phyloP scores from a whole-genome alignment of 2,329 filamentous ascomycete species.

The Clarireedia paspali region DNA sequence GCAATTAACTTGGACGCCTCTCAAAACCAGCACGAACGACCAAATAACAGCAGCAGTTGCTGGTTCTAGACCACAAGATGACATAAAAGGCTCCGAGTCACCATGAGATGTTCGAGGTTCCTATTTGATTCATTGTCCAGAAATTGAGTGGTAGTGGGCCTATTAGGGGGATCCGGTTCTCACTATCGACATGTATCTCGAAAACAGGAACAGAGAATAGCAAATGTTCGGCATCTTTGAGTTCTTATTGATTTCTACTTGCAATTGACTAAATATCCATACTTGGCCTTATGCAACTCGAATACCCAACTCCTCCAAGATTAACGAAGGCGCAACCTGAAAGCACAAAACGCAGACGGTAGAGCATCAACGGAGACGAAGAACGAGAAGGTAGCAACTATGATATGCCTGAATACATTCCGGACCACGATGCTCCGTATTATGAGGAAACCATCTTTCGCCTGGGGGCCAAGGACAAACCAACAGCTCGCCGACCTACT shows the following conservation, averaged over 20 bases:
- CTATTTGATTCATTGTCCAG: slow-evolving; percentile 11
- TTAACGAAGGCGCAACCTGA: slow-evolving; percentile 3
- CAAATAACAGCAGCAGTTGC: background rate
- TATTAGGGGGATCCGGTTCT: background rate
- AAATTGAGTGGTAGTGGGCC: slow-evolving; percentile 10
- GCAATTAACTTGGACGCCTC: background rate
- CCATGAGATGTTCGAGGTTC: slow-evolving; percentile 13
- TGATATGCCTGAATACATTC: background rate
- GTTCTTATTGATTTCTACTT: background rate
- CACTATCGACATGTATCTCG: slow-evolving; percentile 12
- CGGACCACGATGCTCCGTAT: background rate
- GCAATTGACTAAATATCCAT: background rate
- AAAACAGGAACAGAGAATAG: slow-evolving; percentile 8
- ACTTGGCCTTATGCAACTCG: slow-evolving; percentile 15
- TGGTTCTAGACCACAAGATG: background rate
- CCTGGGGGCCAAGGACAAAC: slow-evolving; percentile 12
- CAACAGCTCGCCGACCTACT: slow-evolving; percentile 13
- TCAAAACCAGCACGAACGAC: background rate
- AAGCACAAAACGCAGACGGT: slow-evolving; percentile 7
- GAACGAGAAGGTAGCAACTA: slow-evolving; percentile 10
- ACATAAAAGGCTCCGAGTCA: background rate
- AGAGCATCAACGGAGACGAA: slow-evolving; percentile 9
- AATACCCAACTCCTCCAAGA: slow-evolving; percentile 10
- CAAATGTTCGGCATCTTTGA: slow-evolving; percentile 15
- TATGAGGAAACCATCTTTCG: slow-evolving; percentile 10